Evolutionary conservation across 2,329 filamentous ascomycete species (phyloP).

Genomic region (Colletotrichum lentis): DNA sequence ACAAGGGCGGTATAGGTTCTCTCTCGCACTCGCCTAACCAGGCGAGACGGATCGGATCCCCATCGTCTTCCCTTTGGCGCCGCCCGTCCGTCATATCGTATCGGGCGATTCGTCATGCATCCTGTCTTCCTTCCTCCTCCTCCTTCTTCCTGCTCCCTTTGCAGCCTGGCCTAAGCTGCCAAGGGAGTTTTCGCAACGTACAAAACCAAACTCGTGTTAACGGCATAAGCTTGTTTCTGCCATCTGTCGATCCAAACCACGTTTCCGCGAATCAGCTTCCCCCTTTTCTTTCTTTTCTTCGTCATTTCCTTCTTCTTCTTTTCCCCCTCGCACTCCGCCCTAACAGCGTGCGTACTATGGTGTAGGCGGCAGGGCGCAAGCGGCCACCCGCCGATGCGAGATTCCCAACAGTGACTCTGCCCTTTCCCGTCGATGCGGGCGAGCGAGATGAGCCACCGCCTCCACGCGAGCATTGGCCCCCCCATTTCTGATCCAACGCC

Average conservation of each 20-base stretch:
- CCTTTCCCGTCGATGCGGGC: conserved; percentile 3
- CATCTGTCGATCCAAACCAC: conserved; percentile 2
- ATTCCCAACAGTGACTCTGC: background rate
- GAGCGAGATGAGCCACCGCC: conserved; percentile 1
- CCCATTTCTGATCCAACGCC: background rate
- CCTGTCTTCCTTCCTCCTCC: background rate
- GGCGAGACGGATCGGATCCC: conserved; percentile 17
- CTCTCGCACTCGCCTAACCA: conserved; percentile 35
- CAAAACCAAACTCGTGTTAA: background rate
- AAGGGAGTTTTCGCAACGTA: background rate
- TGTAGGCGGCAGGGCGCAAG: background rate
- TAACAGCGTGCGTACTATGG: background rate
- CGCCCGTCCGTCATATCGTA: background rate
- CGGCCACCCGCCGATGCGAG: background rate
- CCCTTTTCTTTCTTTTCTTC: background rate
- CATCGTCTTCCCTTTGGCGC: background rate
- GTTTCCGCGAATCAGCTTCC: background rate
- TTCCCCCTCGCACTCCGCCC: background rate
- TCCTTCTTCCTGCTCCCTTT: background rate
- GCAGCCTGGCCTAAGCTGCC: background rate
- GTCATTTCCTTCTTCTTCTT: background rate
- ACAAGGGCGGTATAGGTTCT: conserved; percentile 13
- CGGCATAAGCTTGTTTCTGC: background rate
- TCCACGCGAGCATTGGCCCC: background rate
- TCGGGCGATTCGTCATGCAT: background rate